phyloP scores from a whole-genome alignment of 495 filamentous ascomycete species.

The Tetracladium setigerum region DNA sequence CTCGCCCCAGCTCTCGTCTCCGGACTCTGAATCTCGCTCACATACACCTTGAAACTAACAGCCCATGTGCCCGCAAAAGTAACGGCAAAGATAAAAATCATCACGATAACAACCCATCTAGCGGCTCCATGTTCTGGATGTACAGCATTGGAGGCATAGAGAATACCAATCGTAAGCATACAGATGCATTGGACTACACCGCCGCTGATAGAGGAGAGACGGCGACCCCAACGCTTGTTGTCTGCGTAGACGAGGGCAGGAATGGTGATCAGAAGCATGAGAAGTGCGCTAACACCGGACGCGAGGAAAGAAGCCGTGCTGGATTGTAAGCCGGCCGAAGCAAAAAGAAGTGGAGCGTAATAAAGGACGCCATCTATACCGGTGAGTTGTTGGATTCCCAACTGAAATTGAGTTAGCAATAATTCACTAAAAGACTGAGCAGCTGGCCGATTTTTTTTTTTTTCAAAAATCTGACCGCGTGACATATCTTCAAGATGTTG shows the following conservation, averaged over 20 bases:
- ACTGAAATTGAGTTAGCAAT: not conserved
- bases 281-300: constrained; percentile 41
- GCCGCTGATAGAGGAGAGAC: constrained; percentile 48
- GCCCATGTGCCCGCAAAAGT: constrained; percentile 40
- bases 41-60: constrained; percentile 45
- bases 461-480: too few species aligned
- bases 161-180: constrained; percentile 30
- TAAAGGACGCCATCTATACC: constrained; percentile 46
- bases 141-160: constrained; percentile 43
- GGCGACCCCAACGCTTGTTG: constrained; percentile 48
- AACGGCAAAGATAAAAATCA: constrained; percentile 37
- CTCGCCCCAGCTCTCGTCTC: constrained; percentile 44
- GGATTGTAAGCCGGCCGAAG: constrained; percentile 38
- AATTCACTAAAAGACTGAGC: too few species aligned
- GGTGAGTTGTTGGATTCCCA: constrained; percentile 41
- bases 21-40: constrained; percentile 48
- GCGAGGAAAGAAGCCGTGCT: constrained; percentile 40
- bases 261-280: constrained; percentile 40
- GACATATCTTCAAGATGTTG: too few species aligned
- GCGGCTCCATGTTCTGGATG: constrained; percentile 35
- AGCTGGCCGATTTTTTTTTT: too few species aligned
- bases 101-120: constrained; percentile 48
- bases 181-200: constrained; percentile 36
- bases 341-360: constrained; percentile 45
- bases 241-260: constrained; percentile 49